These are phyloP conservation scores for Dothistroma pini DNA, from an alignment of 2,329 filamentous ascomycete species.

Conservation along the genomic window DNA sequence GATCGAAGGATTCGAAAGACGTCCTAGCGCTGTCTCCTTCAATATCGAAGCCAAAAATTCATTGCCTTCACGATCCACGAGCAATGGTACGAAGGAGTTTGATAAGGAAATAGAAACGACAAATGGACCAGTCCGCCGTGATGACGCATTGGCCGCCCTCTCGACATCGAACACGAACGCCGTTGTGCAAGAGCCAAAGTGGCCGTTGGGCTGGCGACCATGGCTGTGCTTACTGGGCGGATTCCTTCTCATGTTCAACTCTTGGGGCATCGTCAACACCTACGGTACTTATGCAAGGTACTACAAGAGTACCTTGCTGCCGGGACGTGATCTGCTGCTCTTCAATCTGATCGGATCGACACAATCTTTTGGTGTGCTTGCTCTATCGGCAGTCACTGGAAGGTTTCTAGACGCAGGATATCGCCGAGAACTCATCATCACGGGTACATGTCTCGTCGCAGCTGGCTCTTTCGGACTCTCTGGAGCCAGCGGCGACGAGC, in stretches of 20 bases:
- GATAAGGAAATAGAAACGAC: constrained; percentile 17
- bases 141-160: constrained; percentile 12
- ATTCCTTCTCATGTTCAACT: constrained; percentile 48
- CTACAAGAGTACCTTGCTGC: constrained; percentile 46
- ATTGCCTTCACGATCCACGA: neutral
- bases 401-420: constrained; percentile 49
- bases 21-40: constrained; percentile 15
- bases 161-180: constrained; percentile 5
- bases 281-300: constrained; percentile 51
- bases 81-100: neutral
- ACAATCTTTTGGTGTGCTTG: constrained; percentile 46
- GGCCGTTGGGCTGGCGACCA: constrained; percentile 45
- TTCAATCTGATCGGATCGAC: constrained; percentile 49
- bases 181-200: constrained; percentile 35
- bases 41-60: neutral
- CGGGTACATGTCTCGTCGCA: constrained; percentile 42
- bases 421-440: constrained; percentile 38
- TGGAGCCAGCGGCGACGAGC: constrained; percentile 39
- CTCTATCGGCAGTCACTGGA: constrained; percentile 46
- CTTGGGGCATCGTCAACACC: constrained; percentile 43
- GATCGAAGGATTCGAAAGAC: constrained; percentile 6
- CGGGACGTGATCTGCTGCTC: constrained; percentile 38
- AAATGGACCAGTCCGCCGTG: constrained; percentile 15
- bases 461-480: constrained; percentile 46
- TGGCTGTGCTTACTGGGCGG: constrained; percentile 45